These are phyloP conservation scores for Starmerella vaccinii DNA, from an alignment of 805 yeast species.

Conservation along the genomic window DNA sequence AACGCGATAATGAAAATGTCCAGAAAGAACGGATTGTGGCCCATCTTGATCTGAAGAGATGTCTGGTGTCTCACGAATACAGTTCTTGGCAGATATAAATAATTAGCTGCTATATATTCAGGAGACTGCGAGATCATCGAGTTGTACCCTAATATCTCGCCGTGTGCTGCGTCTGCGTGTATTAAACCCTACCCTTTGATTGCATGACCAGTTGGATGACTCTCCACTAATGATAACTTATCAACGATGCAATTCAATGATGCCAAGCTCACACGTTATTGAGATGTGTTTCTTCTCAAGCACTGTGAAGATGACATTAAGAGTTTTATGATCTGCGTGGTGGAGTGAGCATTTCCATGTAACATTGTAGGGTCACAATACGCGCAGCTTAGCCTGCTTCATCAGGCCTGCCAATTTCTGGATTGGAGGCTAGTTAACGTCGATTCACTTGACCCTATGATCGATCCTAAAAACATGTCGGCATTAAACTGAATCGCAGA, in stretches of 20 bases:
- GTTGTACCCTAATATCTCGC: neutral
- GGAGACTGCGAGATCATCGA: neutral
- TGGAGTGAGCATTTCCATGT: no score
- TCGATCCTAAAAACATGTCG: no score
- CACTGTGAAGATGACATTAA: no score
- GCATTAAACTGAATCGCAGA: no score
- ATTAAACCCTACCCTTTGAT: neutral
- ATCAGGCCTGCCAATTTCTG: no score
- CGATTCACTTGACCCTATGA: no score
- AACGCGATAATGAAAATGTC: constrained; percentile 78
- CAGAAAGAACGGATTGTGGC: constrained; percentile 44
- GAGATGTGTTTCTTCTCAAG: no score
- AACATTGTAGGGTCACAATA: no score
- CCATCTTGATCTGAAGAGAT: constrained; percentile 4
- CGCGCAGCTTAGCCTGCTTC: no score
- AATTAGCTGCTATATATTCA: neutral
- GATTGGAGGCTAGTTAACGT: no score
- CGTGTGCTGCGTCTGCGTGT: neutral
- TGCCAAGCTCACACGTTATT: no score
- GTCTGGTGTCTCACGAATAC: neutral
- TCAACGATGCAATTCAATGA: neutral
- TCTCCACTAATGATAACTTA: neutral
- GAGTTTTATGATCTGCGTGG: no score
- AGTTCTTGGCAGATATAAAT: neutral
- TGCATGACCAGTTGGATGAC: neutral